Evolutionary conservation across 2,329 filamentous ascomycete species (phyloP), one percentile per base, ranked within the genome.

Genomic region (Neodidymelliopsis sp.): DNA sequence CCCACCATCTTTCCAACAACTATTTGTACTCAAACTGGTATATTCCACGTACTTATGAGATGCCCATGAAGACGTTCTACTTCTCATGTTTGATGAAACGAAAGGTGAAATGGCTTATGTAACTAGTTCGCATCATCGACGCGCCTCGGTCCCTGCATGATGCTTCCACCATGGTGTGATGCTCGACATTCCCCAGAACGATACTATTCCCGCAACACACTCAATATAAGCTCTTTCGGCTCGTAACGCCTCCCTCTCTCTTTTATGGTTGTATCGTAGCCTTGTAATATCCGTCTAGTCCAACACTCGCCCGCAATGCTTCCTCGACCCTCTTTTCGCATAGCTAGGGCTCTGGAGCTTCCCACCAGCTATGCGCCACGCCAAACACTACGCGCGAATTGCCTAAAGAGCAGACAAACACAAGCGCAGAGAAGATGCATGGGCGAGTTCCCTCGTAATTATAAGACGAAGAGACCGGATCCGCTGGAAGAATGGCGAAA

Each of bases 401-500:
- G 53, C 18, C 42, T 63, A 42, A 46, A 41, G 18, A 45, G 35
- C 15, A 56, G 56, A 22, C 53, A 57, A 25, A 35, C 53, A 18
- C 49, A 53, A 7, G 19, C 28, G 2, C 51, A 60, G 18, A 53
- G 54, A 34, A 59, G 59, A 51, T 61, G 50, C 41, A 55, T 63
- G 48, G 49, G 59, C 36, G 50, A 64, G 18, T 46, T 57, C 2
- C 56, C 62, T 18, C 57, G 49, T 23, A 61, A 56, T n/a, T 56
- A 56, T 22, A 66, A 64, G 40, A 45, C 38, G 19, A 47, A 46
- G 30, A 36, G 22, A n/a, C 33, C 47, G 45, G 60, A 70, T 36
- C 64, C 67, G 27, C 59, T 59, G 62, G 67, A 63, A 48, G 63
- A 56, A 61, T 69, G 49, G 69, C 70, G 64, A 57, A 70, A 65